Base-by-base conservation (phyloP, 108 stramenopile species). In the Skeletonema costatum region DNA sequence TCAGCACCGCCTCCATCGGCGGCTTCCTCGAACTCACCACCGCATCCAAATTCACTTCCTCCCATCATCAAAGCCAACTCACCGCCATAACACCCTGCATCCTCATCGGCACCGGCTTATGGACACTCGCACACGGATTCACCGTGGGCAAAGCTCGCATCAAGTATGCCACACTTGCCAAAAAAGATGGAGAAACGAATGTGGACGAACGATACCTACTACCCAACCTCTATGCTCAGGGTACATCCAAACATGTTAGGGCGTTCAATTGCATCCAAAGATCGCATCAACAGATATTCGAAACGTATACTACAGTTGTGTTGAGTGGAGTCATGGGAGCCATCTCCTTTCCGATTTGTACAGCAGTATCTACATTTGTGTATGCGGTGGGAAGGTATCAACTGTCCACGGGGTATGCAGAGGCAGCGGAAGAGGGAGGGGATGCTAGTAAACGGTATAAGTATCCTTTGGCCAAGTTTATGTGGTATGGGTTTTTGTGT, bases 231-330 rank as follows among this genome's bases (percentile, higher is more conserved):
- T 89, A 89, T 64, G 89, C 77, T 11, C 85, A 81, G 62, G 88
- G 88, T 19, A 87, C 78, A 13, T 79, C 82, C 60, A 83, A 83
- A 58, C 70, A 90, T 61, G 89, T 64, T 25, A 66, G 56, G 60
- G 86, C 84, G 21, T 90, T 90, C 75, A 90, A 90, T 66, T 82
- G 84, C 62, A 56, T 89, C 6, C 87, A 90, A 71, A 63, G 89
- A 38, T 76, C 83, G 11, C 89, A 90, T 68, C 89, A 90, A 60
- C 89, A 90, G 35, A 86, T 87, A 30, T 85, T 87, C 30, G 89
- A 87, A 70, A 87, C 85, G 30, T 87, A 78, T 59, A 77, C 86
- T 5, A 59, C 66, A 3, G 77, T 62, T 4, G 42, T 74, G 13
- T 3, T 80, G 9, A 73, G 66, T 7, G 81, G 72, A 1, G n/a